Percentiles rank a stretch among this genome's conserved stretches.
These are phyloP conservation scores for Aspergillus texensis DNA, from an alignment of 2,329 filamentous ascomycete species.

Conservation along the genomic window DNA sequence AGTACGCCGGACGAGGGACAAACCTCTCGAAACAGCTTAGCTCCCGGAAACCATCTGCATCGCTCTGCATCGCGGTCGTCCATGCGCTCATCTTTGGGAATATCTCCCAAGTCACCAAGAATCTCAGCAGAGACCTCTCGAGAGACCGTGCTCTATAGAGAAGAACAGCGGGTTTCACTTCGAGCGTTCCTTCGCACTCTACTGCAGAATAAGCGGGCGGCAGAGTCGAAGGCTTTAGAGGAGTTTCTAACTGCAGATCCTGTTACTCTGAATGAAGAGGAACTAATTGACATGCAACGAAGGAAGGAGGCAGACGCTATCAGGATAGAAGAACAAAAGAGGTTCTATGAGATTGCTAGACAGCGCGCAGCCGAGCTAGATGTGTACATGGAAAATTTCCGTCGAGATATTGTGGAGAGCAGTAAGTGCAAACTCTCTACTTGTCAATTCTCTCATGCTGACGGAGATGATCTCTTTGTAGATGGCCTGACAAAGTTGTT, in stretches of 20 bases:
- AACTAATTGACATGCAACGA: constrained; percentile 76
- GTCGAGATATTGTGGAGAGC: constrained; percentile 67
- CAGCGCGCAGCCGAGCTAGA: constrained; percentile 89
- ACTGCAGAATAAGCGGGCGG: constrained; percentile 80
- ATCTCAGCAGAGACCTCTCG: constrained; percentile 46
- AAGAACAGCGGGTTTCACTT: constrained; percentile 87
- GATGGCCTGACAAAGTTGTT: constrained; percentile 93
- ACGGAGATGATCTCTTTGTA: constrained; percentile 16
- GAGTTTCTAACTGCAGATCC: constrained; percentile 80
- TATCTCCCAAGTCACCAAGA: constrained; percentile 33
- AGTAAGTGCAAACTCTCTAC: constrained; percentile 57
- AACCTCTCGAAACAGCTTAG: constrained; percentile 35
- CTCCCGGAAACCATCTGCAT: constrained; percentile 27
- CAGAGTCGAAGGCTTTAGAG: constrained; percentile 77
- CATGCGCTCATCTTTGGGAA: constrained; percentile 21
- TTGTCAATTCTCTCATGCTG: constrained; percentile 33
- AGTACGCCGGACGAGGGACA: constrained; percentile 42
- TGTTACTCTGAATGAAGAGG: constrained; percentile 76
- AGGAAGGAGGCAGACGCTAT: constrained; percentile 84
- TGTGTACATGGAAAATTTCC: constrained; percentile 90
- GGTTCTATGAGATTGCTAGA: constrained; percentile 93
- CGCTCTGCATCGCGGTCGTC: constrained; percentile 36
- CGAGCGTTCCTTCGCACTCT: constrained; percentile 87
- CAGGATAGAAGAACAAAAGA: constrained; percentile 86
- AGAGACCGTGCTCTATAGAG: constrained; percentile 71